A percentile compares a stretch with the other conserved stretches of the same genome.
phyloP scores from a whole-genome alignment of 2,329 filamentous ascomycete genomes.

The Alternaria solani region DNA sequence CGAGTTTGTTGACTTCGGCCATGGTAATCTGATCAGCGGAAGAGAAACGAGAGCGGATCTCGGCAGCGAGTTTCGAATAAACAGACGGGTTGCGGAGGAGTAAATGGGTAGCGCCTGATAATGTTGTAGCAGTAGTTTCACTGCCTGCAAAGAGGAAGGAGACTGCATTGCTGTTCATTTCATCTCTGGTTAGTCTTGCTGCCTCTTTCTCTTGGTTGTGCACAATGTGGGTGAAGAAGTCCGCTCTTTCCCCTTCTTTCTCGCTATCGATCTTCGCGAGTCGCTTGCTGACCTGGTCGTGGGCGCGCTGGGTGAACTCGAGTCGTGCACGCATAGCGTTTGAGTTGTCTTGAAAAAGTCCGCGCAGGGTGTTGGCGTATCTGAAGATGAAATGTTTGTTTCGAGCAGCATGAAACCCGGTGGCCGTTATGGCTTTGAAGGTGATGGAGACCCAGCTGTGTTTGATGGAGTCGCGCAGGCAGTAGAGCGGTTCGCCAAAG shows the following conservation, averaged over 20 bases:
- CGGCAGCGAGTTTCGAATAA: slow-evolving; percentile 30
- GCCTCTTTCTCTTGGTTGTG: slow-evolving; percentile 27
- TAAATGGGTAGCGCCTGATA: slow-evolving; percentile 54
- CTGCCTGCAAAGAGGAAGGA: slow-evolving; percentile 53
- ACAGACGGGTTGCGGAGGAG: slow-evolving; percentile 40
- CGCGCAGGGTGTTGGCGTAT: slow-evolving; percentile 22
- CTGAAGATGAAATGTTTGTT: slow-evolving; percentile 28
- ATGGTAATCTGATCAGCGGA: slow-evolving; percentile 32
- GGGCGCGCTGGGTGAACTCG: slow-evolving; percentile 26
- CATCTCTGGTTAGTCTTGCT: slow-evolving; percentile 31
- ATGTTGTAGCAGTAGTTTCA: slow-evolving; percentile 58
- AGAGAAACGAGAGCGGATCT: slow-evolving; percentile 37
- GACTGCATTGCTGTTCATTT: slow-evolving; percentile 48
- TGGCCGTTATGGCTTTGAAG: slow-evolving; percentile 19
- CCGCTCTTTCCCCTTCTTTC: slow-evolving; percentile 19
- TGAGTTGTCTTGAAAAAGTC: slow-evolving; percentile 21
- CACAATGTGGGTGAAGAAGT: slow-evolving; percentile 40
- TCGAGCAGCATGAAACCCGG: slow-evolving; percentile 23
- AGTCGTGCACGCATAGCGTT: slow-evolving; percentile 14
- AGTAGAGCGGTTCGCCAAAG: slow-evolving; percentile 44
- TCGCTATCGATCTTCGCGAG: slow-evolving; percentile 26
- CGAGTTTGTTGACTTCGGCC: slow-evolving; percentile 34
- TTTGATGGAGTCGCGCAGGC: slow-evolving; percentile 37
- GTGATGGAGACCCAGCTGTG: slow-evolving; percentile 43
- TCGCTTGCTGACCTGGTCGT: slow-evolving; percentile 27